These are phyloP conservation scores for Hypoxylon sp. DNA, from an alignment of 2,329 filamentous ascomycete genomes.

Conservation along the genomic window DNA sequence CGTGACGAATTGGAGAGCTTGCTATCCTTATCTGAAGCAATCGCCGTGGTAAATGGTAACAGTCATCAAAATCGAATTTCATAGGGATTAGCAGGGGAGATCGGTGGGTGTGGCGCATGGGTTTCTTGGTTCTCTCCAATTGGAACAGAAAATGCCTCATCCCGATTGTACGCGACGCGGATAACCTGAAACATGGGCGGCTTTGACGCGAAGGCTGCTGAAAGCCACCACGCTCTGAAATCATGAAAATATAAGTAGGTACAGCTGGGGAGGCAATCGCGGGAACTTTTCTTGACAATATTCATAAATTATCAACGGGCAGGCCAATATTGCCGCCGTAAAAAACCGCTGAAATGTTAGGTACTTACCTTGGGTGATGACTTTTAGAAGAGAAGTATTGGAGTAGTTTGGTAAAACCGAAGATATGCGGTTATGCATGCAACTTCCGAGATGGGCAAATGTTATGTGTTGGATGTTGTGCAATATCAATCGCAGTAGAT, in stretches of 20 bases:
- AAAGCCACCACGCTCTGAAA: background rate
- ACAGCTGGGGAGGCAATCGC: background rate
- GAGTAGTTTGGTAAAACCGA: conserved; percentile 14
- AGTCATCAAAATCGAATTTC: conserved; percentile 19
- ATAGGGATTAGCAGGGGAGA: conserved; percentile 8
- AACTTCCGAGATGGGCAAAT: conserved; percentile 27
- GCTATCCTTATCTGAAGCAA: conserved; percentile 30
- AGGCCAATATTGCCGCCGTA: background rate
- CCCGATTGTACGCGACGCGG: conserved; percentile 36
- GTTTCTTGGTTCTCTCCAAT: conserved; percentile 4
- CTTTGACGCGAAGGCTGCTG: no score
- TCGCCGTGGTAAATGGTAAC: conserved; percentile 22
- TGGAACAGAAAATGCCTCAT: conserved; percentile 39
- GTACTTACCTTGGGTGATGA: background rate
- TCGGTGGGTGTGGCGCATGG: conserved; percentile 17
- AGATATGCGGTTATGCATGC: conserved; percentile 32
- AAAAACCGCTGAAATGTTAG: background rate
- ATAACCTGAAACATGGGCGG: background rate
- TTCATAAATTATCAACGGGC: background rate
- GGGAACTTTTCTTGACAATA: background rate
- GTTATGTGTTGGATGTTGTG: conserved; percentile 7
- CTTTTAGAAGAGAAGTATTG: background rate
- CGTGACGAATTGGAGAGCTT: conserved; percentile 26
- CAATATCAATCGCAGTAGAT: conserved; percentile 15
- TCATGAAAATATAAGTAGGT: no score